A percentile compares a stretch with the other conserved stretches of the same genome.
These are phyloP conservation scores for Apiospora hydei DNA, from an alignment of 2,329 filamentous ascomycete species.

Conservation along the genomic window DNA sequence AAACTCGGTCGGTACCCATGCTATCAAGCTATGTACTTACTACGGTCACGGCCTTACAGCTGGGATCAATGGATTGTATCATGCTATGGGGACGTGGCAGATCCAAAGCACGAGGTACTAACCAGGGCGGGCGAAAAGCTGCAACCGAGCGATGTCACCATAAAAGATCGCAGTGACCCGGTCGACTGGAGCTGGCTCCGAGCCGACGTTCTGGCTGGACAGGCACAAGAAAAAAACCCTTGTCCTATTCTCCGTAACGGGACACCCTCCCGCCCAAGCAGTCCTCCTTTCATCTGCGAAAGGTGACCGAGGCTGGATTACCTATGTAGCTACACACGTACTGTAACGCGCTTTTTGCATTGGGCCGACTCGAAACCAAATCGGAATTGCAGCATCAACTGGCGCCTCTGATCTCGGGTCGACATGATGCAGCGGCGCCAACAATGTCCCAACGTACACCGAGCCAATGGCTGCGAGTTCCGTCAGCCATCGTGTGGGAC, in stretches of 20 bases:
- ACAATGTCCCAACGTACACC: neutral
- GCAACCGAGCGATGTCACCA: neutral
- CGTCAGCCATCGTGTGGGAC: conserved; percentile 1
- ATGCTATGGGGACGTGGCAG: neutral
- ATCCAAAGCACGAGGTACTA: neutral
- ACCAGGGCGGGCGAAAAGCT: conserved; percentile 3
- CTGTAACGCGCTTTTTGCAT: neutral
- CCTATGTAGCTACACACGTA: neutral
- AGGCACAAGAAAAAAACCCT: neutral
- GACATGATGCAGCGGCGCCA: neutral
- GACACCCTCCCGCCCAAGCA: neutral
- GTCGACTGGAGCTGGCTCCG: conserved; percentile 15
- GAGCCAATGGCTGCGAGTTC: neutral
- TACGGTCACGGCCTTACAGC: neutral
- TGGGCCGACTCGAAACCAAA: neutral
- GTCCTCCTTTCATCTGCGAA: neutral
- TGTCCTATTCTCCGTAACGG: neutral
- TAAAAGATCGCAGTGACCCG: conserved; percentile 3
- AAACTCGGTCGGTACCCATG: neutral
- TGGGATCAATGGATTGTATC: conserved; percentile 8
- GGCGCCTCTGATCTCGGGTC: neutral
- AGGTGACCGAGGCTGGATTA: neutral
- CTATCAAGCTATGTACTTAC: neutral
- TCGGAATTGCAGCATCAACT: neutral
- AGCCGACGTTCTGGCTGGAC: neutral